Base-by-base conservation (phyloP, 805 yeast genomes). In the Helenozyma rhizophorensis region DNA sequence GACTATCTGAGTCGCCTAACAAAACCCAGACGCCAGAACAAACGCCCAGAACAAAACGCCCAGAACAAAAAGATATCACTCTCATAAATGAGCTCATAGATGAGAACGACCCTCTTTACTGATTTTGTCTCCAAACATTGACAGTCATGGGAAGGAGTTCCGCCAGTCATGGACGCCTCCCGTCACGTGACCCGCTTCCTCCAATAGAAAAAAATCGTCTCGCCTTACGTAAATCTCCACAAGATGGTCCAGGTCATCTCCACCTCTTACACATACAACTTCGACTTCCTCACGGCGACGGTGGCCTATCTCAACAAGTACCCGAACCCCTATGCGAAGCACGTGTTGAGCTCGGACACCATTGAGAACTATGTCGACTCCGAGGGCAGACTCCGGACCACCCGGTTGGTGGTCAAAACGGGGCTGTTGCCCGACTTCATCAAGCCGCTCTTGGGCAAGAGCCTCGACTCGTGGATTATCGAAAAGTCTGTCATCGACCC, bases 351-450 rank as follows among this genome's bases (percentile, higher is more conserved):
- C 6, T 78, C 78, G 17, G 97, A 89, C 54, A 83, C 95, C 2
- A 53, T 89, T 11, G 77, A 77, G 21, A 62, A 74, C 32, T 55
- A 63, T 39, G 65, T 86, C 13, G 86, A 81, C 41, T 43, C 51
- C 1, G 63, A 76, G 9, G 94, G 94, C 15, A 67, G 76, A 30
- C 68, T 89, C 28, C 72, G 76, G 44, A 78, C 84, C 23, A 83
- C 90, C 4, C 72, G 90, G 44, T 63, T 89, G 25, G 77, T 89
- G 27, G 74, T 74, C 45, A 90, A 89, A 54, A 65, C 74, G 4
- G 97, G 97, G 2, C 70, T 86, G 44, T 64, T 89, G 23, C 97
- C 97, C 4, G 56, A 65, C 23, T 87, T 93, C 77, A 76, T 83
- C 17, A 74, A 71, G 45, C 90, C 90, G 3, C 74, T 87, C 34